Base-by-base conservation (phyloP, 768 basidiomycete species). In the Lactarius vividus region DNA sequence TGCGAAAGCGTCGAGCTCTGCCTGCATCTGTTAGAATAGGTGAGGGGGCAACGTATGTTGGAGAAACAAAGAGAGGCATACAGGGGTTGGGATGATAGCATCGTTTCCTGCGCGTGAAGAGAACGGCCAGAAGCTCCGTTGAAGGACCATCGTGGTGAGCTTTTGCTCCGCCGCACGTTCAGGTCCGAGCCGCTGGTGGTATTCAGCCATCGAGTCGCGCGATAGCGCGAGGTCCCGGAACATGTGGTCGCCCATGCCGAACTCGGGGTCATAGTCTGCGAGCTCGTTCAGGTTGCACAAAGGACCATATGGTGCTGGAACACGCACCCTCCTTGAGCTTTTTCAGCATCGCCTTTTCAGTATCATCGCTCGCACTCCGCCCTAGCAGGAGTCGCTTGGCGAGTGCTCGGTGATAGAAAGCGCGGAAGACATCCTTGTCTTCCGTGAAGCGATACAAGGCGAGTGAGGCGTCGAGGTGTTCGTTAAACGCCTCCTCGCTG, bases 171-270 rank as follows among this genome's bases (percentile, higher is more conserved):
- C 31, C 77, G 74, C 63, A 52, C 39, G 52, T 11, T 55, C 63
- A 39, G 57, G 16, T 68, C 72, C 75, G 65, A 72, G 23, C 68
- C 69, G 81, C 31, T 77, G 72, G 64, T 87, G 82, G 75, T 86
- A 92, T 66, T 89, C 88, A 0, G 75, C 73, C 82, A 93, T 84
- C 26, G 85, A 73, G 63, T 96, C 93, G 59, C 85, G 76, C 1
- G 93, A 96, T 20, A 93, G 78, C 0, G 85, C 84, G 3, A 96
- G 79, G 72, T 96, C 95, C 66, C 88, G 94, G 79, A 98, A 96
- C 96, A 98, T 96, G 46, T 93, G 87, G 71, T 94, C 92, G 58
- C 94, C 94, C 79, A 90, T 91, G 9, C 89, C 91, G 72, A 98
- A 98, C 66, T 96, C 95, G 13, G 95, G 91, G 74, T 98, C 97